Base-by-base conservation (phyloP, 768 basidiomycete species). In the Rhizopogon salebrosus region DNA sequence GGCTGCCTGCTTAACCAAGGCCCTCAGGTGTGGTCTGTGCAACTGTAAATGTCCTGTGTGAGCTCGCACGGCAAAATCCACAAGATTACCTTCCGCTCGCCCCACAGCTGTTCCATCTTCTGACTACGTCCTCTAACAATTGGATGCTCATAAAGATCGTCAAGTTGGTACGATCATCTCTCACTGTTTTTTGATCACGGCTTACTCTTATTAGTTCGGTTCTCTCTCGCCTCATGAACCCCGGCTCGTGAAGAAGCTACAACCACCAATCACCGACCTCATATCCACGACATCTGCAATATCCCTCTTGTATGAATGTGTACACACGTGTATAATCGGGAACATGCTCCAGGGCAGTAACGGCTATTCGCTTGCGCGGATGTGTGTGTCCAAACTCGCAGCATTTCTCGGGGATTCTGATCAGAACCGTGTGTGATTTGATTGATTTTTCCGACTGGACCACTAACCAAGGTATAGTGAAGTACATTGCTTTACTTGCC, bases 141-240 rank as follows among this genome's bases (percentile, higher is more conserved):
- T 99, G 97, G 97, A 95, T 98, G 92, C 79, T 99, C 54, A 99
- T 99, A 69, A 99, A 99, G 72, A 87, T 98, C 50, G 85, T 98
- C 66, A 99, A 99, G 72, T 70, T 98, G 68, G 95, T 94, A 68
- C 62, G 79, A 63, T 53, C 39, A 20, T 26, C 22, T 13, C 43
- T 54, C 26, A 35, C 3, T 18, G n/a, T 40, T 27, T n/a, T 3
- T 8, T 9, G 34, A 42, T 14, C 41, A 26, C 29, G 48, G 7
- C 55, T 54, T 3, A 41, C 54, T 48, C 49, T 54, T 9, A 36
- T 6, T 62, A 98, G 95, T 98, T 99, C 72, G 95, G 95, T 20
- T 85, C 87, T 16, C 71, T 99, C 18, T 90, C 91, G 1, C 95
- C 97, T 14, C 76, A 89, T 57, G 95, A 99, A 69, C 90, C 92